Base-by-base conservation (phyloP, 1,139 yeast species). In the Geotrichum klebahnii region DNA sequence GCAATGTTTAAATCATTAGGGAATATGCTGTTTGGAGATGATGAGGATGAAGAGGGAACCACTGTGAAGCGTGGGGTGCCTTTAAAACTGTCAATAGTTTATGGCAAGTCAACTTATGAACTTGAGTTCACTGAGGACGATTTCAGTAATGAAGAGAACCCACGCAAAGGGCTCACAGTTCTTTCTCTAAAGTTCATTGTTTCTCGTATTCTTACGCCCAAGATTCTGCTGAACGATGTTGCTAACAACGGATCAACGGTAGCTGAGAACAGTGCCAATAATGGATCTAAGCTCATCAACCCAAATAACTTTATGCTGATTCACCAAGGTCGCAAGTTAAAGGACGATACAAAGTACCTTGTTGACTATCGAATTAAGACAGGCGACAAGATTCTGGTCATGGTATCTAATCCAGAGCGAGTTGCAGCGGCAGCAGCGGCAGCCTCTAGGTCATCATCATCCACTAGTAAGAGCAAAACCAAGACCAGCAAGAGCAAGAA, bases 321-420 rank as follows among this genome's bases (percentile, higher is more conserved):
- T 36, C 59, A 58, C 46, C 54, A 59, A n/a, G 68, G 70, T 46
- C 61, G 60, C 46, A 67, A 65, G 54, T 62, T 71, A 32, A 45
- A 50, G 20, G 62, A 65, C 45, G 66, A 70, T 51, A 47, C 54
- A 19, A 56, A 61, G 36, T 53, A 61, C n/a, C 56, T 70, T 42
- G 54, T 55, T 14, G 64, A 59, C 44, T 61, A 61, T 52, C 68
- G 65, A 8, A 54, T 70, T 41, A 50, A 53, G 48, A 59, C 67
- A 19, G 67, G 62, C 16, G 60, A 59, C 32, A 62, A 61, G 51
- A 54, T 70, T 41, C 55, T 67, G 33, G 70, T 65, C 2, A 58
- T 64, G 45, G 45, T 49, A 1, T 42, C 46, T 8, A 37, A 40
- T 23, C 47, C 53, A 6, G 47, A 42, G 48, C 42, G 44, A 17